These are phyloP conservation scores for Cynanchum wilfordii DNA, from an alignment of 257 asterid genomes.

Conservation along the genomic window DNA sequence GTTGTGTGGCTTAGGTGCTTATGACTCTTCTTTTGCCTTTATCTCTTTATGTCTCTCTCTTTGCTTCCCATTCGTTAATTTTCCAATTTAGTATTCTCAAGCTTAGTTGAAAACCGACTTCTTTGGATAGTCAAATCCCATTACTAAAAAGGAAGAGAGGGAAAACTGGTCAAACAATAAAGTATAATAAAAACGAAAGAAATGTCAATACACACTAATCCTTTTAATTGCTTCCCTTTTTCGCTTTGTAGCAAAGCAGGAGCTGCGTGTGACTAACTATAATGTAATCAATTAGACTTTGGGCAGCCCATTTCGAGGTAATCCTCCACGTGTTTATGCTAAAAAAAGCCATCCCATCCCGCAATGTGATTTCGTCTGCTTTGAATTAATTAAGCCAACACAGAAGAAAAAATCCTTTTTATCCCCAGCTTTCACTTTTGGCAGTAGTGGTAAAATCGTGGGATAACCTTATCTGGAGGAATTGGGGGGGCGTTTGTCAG, in stretches of 20 bases:
- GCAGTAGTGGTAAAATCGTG: slow-evolving; percentile 7
- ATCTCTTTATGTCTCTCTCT: neutral
- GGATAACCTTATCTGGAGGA: slow-evolving; percentile 12
- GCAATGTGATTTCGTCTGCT: neutral
- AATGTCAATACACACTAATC: slow-evolving; percentile 29
- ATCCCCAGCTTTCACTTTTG: neutral
- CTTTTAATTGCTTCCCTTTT: slow-evolving; percentile 15
- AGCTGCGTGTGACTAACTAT: slow-evolving; percentile 10
- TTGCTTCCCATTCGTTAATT: slow-evolving; percentile 21
- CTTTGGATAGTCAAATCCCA: slow-evolving; percentile 27
- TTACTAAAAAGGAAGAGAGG: slow-evolving; percentile 3
- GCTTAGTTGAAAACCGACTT: slow-evolving; percentile 15
- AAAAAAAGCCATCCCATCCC: neutral
- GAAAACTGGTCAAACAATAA: slow-evolving; percentile 13
- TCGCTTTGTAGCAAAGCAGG: slow-evolving; percentile 30
- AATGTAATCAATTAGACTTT: neutral
- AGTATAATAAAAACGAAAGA: neutral
- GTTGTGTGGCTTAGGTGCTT: neutral
- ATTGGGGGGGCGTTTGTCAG: slow-evolving; percentile 5
- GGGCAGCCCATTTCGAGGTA: slow-evolving; percentile 17
- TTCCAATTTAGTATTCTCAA: slow-evolving; percentile 20
- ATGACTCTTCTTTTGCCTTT: slow-evolving; percentile 28
- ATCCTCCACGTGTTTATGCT: slow-evolving; percentile 23
- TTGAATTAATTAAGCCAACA: neutral
- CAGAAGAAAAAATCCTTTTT: neutral